A percentile compares a stretch with the other conserved stretches of the same genome.
These are phyloP conservation scores for Scorias spongiosa DNA, from an alignment of 2,329 filamentous ascomycete genomes.

Conservation along the genomic window DNA sequence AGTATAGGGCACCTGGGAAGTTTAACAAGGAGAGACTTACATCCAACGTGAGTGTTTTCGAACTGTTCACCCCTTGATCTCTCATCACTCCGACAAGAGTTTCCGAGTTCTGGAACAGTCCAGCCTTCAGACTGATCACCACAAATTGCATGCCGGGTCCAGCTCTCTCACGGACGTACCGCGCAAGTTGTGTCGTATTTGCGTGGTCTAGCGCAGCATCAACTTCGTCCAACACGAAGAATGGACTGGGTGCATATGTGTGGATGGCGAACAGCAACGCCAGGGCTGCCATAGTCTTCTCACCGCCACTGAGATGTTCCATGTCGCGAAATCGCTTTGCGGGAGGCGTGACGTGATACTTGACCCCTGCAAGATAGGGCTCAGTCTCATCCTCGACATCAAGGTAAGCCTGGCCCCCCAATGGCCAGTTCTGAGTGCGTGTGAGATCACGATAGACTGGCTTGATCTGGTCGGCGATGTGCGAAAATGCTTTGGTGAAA, in stretches of 20 bases:
- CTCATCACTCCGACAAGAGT: conserved; percentile 89
- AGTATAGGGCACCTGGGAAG: conserved; percentile 1
- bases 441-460: conserved; percentile 93
- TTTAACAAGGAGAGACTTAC: conserved; percentile 43
- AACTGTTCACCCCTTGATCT: conserved; percentile 87
- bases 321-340: conserved; percentile 97
- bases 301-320: conserved; percentile 92
- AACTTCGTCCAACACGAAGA: conserved; percentile 96
- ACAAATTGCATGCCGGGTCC: conserved; percentile 98
- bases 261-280: conserved; percentile 96
- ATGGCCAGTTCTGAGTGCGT: conserved; percentile 72
- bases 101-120: conserved; percentile 91
- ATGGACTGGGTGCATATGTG: conserved; percentile 86
- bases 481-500: conserved; percentile 87
- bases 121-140: conserved; percentile 90
- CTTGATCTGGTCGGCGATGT: conserved; percentile 89
- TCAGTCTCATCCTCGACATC: conserved; percentile 95
- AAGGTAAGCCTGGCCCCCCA: conserved; percentile 79
- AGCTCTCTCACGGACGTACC: conserved; percentile 87
- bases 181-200: conserved; percentile 89
- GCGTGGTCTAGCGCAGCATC: conserved; percentile 97
- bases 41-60: conserved; percentile 82
- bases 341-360: conserved; percentile 97
- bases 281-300: conserved; percentile 96
- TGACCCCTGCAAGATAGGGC: conserved; percentile 88